Evolutionary conservation across 2,329 filamentous ascomycete species (phyloP).

Genomic region (Alternaria rosae): DNA sequence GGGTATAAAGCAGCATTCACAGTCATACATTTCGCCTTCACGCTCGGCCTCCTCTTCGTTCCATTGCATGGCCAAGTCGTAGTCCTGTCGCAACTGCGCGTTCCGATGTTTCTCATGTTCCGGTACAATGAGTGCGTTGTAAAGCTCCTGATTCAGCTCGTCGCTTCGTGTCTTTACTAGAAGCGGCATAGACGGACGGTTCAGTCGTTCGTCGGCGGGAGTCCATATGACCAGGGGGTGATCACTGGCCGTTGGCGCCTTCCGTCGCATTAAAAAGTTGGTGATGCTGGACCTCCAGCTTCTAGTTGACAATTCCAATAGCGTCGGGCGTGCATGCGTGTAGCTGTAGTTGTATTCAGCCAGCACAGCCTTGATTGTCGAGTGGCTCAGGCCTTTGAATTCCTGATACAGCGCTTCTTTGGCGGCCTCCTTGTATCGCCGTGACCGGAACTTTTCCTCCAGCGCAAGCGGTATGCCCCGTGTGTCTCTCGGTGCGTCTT

Average conservation of each 20-base stretch:
- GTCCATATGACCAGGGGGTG: slow-evolving; percentile 69
- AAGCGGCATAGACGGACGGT: slow-evolving; percentile 65
- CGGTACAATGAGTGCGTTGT: slow-evolving; percentile 54
- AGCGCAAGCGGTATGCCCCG: slow-evolving; percentile 57
- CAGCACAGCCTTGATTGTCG: slow-evolving; percentile 78
- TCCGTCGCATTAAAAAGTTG: slow-evolving; percentile 72
- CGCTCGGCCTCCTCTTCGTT: slow-evolving; percentile 60
- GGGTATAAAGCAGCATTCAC: slow-evolving; percentile 78
- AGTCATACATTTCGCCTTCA: slow-evolving; percentile 66
- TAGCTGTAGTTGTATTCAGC: slow-evolving; percentile 84
- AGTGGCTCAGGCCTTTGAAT: slow-evolving; percentile 76
- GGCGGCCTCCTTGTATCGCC: slow-evolving; percentile 73
- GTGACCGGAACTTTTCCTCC: slow-evolving; percentile 72
- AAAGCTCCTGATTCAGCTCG: slow-evolving; percentile 60
- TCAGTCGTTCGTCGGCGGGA: slow-evolving; percentile 62
- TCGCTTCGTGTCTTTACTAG: slow-evolving; percentile 71
- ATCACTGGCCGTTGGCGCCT: slow-evolving; percentile 61
- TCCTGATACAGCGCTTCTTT: slow-evolving; percentile 74
- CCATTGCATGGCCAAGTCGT: slow-evolving; percentile 52
- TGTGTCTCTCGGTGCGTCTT: slow-evolving; percentile 41
- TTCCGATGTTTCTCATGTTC: slow-evolving; percentile 49
- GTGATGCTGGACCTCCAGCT: slow-evolving; percentile 81
- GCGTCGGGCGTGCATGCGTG: slow-evolving; percentile 71
- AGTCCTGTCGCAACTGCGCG: slow-evolving; percentile 52
- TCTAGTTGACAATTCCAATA: slow-evolving; percentile 72